These are phyloP conservation scores for Alternaria consortialis DNA, from an alignment of 2,329 filamentous ascomycete genomes.

Conservation along the genomic window DNA sequence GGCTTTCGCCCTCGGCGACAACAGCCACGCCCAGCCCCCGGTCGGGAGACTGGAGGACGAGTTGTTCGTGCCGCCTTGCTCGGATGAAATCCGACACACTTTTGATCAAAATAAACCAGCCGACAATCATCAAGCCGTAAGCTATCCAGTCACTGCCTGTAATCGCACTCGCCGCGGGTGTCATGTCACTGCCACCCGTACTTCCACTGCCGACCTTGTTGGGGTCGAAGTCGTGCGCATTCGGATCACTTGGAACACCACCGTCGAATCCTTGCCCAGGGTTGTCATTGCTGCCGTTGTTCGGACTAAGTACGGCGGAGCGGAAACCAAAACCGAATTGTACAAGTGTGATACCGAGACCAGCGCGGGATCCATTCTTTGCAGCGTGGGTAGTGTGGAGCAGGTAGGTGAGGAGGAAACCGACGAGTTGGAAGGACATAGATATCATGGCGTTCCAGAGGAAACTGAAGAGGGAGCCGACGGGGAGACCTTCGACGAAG, in stretches of 20 bases:
- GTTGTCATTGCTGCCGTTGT: constrained; percentile 51
- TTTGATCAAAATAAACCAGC: constrained; percentile 97
- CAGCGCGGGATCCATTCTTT: constrained; percentile 95
- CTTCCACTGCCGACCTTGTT: constrained; percentile 63
- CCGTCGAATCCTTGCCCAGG: constrained; percentile 63
- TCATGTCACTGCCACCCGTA: constrained; percentile 45
- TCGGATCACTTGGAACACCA: constrained; percentile 82
- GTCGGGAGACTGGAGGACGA: constrained; percentile 92
- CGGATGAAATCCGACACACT: constrained; percentile 90
- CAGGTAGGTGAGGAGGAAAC: constrained; percentile 97
- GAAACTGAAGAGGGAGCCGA: constrained; percentile 86
- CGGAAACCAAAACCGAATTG: constrained; percentile 99
- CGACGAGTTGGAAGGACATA: constrained; percentile 95
- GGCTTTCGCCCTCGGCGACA: constrained; percentile 83
- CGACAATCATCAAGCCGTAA: constrained; percentile 93
- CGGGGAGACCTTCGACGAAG: constrained; percentile 94
- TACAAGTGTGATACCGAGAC: constrained; percentile 92
- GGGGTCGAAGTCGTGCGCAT: constrained; percentile 87
- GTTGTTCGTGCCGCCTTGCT: constrained; percentile 87
- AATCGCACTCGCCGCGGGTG: constrained; percentile 62
- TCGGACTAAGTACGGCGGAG: constrained; percentile 52
- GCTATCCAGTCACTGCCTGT: constrained; percentile 86
- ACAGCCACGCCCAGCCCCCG: constrained; percentile 84
- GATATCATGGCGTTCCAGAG: constrained; percentile 94
- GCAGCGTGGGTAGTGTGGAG: constrained; percentile 97